Evolutionary conservation across 176 grass and related monocot species (phyloP), one percentile per base, ranked within the genome.

Genomic region (Chloris gayana): DNA sequence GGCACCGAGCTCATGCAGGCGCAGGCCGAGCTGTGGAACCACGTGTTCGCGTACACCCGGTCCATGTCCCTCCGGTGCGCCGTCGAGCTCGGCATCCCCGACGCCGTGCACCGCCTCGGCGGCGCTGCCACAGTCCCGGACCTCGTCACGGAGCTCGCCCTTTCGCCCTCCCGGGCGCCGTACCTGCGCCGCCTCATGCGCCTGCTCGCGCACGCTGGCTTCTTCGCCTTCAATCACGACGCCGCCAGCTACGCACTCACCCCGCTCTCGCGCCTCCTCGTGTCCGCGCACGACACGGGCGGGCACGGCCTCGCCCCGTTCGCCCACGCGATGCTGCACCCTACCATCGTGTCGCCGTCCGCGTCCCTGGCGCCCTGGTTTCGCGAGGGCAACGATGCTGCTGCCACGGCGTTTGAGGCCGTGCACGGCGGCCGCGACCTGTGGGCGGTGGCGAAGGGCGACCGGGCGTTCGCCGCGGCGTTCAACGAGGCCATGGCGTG

Each of bases 11-110:
- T 82, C 46, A 74, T 90, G 50, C 59, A 67, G 27, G 87, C 64
- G 3, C 90, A 95, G 53, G 84, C 79, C 33, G 57, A 90, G 71
- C 58, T 90, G 37, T 90, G 90, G 90, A 90, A 81, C 82, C 82
- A 89, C 21, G 54, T 88, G 14, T 90, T 95, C 30, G 72, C 81
- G 31, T 92, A 86, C 85, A 75, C 79, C 76, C 88, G 83, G 39
- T 96, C 88, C 83, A 96, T 90, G 88, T 70, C 79, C 76, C 90
- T 93, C 61, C 79, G 82, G 14, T 92, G 90, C 11, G 80, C 67
- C 32, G 47, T 90, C 5, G 90, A 97, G 75, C 93, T 97, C 35
- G 82, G 83, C 61, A 78, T 97, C 70, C 89, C 93, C 14, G 80
- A 97, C 63, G 79, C 38, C 60, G 15, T 93, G 37, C 75, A 86